phyloP scores from a whole-genome alignment of 2,329 filamentous ascomycete species.

The Dryadomyces sulphureus region DNA sequence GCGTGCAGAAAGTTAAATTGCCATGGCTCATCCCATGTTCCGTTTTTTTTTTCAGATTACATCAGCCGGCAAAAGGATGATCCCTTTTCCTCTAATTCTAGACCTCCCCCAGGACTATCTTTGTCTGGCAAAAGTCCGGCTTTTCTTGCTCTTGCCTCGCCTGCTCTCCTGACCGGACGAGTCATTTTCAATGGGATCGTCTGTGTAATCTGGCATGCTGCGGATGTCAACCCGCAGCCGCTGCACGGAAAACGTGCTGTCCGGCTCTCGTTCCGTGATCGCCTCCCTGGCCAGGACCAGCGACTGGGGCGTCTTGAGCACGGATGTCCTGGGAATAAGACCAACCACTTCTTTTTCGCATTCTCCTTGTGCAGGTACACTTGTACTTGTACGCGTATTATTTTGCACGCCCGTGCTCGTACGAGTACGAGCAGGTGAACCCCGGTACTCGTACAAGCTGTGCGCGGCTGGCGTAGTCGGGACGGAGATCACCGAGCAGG shows the following conservation, averaged over 20 bases:
- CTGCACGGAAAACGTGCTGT: not conserved
- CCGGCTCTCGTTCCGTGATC: not conserved
- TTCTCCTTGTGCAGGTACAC: too few relatives aligned
- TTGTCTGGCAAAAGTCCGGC: not conserved
- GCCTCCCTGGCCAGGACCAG: not conserved
- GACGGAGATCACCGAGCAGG: not conserved
- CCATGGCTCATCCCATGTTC: too few relatives aligned
- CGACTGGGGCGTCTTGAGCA: slow-evolving; percentile 1
- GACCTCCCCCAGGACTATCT: not conserved
- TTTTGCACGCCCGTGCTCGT: not conserved
- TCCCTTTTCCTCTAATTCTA: too few relatives aligned
- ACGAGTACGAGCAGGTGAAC: not conserved
- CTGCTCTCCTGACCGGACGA: not conserved
- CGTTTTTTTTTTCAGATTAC: too few relatives aligned
- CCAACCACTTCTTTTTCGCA: too few relatives aligned
- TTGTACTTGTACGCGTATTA: not conserved
- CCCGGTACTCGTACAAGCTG: not conserved
- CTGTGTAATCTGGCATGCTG: slow-evolving; percentile 1
- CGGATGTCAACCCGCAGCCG: slow-evolving; percentile 1
- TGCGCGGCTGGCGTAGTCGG: not conserved
- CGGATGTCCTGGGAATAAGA: not conserved
- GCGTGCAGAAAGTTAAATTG: too few relatives aligned
- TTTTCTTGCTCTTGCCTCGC: not conserved
- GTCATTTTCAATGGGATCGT: slow-evolving; percentile 4
- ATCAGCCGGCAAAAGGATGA: too few relatives aligned